Conservation (phyloP, 2,329 filamentous ascomycete species). For the Ciborinia camelliae region DNA sequence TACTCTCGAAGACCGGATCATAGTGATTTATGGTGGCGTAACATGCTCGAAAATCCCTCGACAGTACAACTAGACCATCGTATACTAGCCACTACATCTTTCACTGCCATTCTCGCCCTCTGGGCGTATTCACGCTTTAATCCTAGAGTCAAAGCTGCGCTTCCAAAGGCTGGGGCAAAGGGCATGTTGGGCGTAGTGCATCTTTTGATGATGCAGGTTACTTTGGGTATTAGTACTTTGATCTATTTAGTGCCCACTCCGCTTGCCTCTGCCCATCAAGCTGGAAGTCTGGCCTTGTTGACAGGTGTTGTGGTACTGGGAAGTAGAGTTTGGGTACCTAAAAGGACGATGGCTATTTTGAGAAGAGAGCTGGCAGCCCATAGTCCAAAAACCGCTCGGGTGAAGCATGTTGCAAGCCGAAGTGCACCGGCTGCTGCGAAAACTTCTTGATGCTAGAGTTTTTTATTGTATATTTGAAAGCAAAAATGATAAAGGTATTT, state of each 20-base stretch:
- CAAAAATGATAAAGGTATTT: not conserved
- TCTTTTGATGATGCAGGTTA: conserved; percentile 75
- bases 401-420: not conserved
- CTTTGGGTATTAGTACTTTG: conserved; percentile 83
- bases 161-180: conserved; percentile 63
- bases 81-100: conserved; percentile 85
- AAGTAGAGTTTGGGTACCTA: conserved; percentile 72
- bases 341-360: conserved; percentile 58
- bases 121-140: conserved; percentile 76
- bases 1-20: conserved; percentile 77
- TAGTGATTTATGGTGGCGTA: conserved; percentile 91
- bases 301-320: conserved; percentile 79
- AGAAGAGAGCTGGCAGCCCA: conserved; percentile 37
- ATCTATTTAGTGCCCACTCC: conserved; percentile 91
- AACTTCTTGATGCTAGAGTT: not conserved
- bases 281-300: conserved; percentile 79
- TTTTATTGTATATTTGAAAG: not conserved
- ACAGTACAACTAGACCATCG: conserved; percentile 95
- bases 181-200: conserved; percentile 79
- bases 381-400: conserved; percentile 18
- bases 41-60: conserved; percentile 95
- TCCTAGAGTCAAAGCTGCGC: conserved; percentile 49
- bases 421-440: not conserved
- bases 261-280: conserved; percentile 88
- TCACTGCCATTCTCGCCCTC: conserved; percentile 73